Evolutionary conservation across 2,329 filamentous ascomycete species (phyloP), one percentile per base, ranked within the genome.

Genomic region (Torrubiellomyces zombiae): DNA sequence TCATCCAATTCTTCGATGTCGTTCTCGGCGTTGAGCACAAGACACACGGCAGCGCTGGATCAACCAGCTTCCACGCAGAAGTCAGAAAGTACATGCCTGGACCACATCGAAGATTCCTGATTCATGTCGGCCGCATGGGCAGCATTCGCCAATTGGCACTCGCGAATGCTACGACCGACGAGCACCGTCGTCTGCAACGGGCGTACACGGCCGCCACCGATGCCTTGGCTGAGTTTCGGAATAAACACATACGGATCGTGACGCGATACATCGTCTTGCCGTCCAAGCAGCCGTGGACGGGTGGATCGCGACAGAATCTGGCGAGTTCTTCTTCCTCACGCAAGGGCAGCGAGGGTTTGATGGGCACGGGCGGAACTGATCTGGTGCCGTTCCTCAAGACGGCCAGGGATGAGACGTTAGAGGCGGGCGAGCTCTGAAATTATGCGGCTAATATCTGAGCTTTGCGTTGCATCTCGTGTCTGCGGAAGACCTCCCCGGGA

Each of bases 1-100:
- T 93, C 20, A 83, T 95, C 30, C 83, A 94, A 41, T 89, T 93
- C 55, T 82, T 93, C 48, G 86, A 95, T 44, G 65, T 91, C 9
- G 68, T 83, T 0, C 63, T 95, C 0, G 81, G 82, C 3, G 64
- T 95, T 9, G 75, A 91, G 40, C 86, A 95, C 51, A 42, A 41
- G 2, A 49, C 53, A 3, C 50, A 50, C 23, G 56, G 55, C 1
- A 49, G 47, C 30, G 35, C 36, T 12, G 42, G 37, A 7, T 37
- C 39, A 21, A 37, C 41, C 11, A 56, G 51, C 31, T 68, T 61
- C 35, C 62, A 65, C 38, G 43, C 64, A 31, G 62, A 92, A 37
- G 86, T 94, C 57, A 70, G 82, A 25, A 66, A 65, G 18, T 94
- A 94, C 53, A 95, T 94, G 85, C 85, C 85, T 0, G 79, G 77